phyloP scores from a whole-genome alignment of 345 rosid genomes.

The Cochlearia excelsa region DNA sequence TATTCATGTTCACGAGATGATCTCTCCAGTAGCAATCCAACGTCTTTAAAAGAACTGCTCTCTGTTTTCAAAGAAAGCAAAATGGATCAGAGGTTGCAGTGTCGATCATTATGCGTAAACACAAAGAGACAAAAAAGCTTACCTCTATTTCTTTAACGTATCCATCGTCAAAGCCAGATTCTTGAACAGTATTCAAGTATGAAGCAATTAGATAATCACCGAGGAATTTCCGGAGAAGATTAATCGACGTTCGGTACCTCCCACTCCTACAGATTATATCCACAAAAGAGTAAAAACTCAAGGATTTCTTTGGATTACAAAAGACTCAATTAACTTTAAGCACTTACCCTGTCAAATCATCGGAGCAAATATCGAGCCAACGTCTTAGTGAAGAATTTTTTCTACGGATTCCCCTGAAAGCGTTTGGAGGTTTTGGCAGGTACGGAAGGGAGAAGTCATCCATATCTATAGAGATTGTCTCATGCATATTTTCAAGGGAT shows the following conservation, averaged over 20 bases:
- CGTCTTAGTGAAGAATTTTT: conserved; percentile 64
- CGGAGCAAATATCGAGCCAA: conserved; percentile 87
- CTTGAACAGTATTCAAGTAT: conserved; percentile 57
- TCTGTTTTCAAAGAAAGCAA: conserved; percentile 40
- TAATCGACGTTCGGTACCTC: conserved; percentile 44
- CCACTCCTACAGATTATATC: conserved; percentile 55
- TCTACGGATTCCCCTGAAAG: conserved; percentile 76
- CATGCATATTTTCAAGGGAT: conserved; percentile 57
- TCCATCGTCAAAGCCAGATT: conserved; percentile 71
- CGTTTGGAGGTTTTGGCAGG: conserved; percentile 76
- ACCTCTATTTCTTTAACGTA: conserved; percentile 93
- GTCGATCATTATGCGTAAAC: conserved; percentile 8
- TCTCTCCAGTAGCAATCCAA: conserved; percentile 92
- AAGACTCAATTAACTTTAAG: conserved; percentile 7
- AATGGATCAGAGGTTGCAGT: conserved; percentile 1
- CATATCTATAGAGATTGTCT: conserved; percentile 51
- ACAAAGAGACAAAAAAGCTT: neutral
- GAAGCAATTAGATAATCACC: conserved; percentile 86
- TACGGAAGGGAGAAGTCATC: conserved; percentile 59
- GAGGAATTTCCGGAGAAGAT: conserved; percentile 82
- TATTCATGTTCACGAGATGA: conserved; percentile 91
- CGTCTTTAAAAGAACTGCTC: conserved; percentile 84
- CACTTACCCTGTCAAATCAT: conserved; percentile 72
- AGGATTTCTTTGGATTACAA: neutral
- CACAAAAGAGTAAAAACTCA: conserved; percentile 12